Evolutionary conservation across 2,329 filamentous ascomycete genomes (phyloP).

Genomic region (Cercospora sp.): DNA sequence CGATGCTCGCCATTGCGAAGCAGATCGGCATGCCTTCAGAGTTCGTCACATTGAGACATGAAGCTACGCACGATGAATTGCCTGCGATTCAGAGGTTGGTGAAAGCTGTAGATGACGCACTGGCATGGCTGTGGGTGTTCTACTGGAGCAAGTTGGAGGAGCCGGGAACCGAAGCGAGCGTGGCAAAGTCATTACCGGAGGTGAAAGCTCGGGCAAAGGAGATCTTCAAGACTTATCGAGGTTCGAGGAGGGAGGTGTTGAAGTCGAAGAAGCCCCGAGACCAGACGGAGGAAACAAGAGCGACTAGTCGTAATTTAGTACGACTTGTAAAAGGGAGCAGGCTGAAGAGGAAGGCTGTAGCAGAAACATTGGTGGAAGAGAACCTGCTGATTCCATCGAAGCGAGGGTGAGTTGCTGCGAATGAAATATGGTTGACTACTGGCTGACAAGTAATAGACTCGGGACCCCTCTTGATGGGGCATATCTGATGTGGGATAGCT

Average conservation of each 20-base stretch:
- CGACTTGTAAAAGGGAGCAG: slow-evolving; percentile 16
- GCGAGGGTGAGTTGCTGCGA: slow-evolving; percentile 31
- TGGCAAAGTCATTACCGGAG: slow-evolving; percentile 36
- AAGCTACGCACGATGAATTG: slow-evolving; percentile 85
- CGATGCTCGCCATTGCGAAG: slow-evolving; percentile 71
- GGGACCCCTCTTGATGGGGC: slow-evolving; percentile 45
- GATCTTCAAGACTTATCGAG: slow-evolving; percentile 31
- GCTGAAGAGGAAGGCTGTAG: slow-evolving; percentile 23
- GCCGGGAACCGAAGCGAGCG: slow-evolving; percentile 27
- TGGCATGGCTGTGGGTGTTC: slow-evolving; percentile 84
- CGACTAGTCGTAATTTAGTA: slow-evolving; percentile 17
- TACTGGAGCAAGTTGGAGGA: slow-evolving; percentile 68
- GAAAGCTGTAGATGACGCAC: slow-evolving; percentile 65
- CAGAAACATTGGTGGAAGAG: slow-evolving; percentile 39
- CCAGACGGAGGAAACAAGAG: slow-evolving; percentile 14
- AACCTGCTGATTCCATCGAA: slow-evolving; percentile 42
- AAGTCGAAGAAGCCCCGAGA: slow-evolving; percentile 37
- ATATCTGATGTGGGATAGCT: slow-evolving; percentile 47
- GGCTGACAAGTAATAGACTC: slow-evolving; percentile 28
- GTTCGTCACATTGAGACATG: slow-evolving; percentile 86
- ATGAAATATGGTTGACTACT: no score
- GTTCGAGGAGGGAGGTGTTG: slow-evolving; percentile 33
- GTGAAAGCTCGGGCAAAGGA: slow-evolving; percentile 36
- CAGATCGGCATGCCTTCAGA: slow-evolving; percentile 69
- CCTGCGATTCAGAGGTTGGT: slow-evolving; percentile 74